Evolutionary conservation across 2,329 filamentous ascomycete genomes (phyloP).

Genomic region (Cryphonectria radicalis): DNA sequence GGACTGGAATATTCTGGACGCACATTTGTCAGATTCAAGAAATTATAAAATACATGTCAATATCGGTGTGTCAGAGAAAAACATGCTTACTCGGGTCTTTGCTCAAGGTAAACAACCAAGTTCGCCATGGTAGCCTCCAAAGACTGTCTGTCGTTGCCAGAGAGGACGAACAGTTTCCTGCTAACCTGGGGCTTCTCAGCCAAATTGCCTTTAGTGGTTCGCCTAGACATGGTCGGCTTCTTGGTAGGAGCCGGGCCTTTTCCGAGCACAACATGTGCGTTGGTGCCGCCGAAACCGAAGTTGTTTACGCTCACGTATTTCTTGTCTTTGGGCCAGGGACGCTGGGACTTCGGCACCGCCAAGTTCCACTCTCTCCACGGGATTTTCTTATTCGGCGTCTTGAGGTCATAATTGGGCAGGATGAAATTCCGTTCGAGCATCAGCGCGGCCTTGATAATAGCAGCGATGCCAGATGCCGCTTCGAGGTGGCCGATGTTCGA

Average conservation of each 20-base stretch:
- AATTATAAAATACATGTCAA: neutral
- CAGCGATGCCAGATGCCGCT: slow-evolving; percentile 53
- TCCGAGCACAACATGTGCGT: slow-evolving; percentile 49
- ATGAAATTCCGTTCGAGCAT: slow-evolving; percentile 57
- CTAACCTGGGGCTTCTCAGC: slow-evolving; percentile 33
- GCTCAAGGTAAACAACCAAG: slow-evolving; percentile 47
- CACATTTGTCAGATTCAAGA: neutral
- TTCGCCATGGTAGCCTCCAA: slow-evolving; percentile 45
- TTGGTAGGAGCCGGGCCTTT: slow-evolving; percentile 41
- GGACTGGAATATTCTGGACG: slow-evolving; percentile 43
- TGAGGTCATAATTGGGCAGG: slow-evolving; percentile 55
- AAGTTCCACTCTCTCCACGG: slow-evolving; percentile 55
- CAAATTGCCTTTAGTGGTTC: slow-evolving; percentile 36
- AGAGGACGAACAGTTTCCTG: slow-evolving; percentile 48
- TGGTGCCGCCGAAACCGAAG: slow-evolving; percentile 53
- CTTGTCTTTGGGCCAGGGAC: slow-evolving; percentile 53
- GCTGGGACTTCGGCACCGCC: slow-evolving; percentile 48
- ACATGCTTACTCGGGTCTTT: slow-evolving; percentile 40
- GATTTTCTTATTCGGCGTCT: slow-evolving; percentile 53
- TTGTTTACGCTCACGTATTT: slow-evolving; percentile 55
- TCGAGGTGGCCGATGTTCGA: slow-evolving; percentile 54
- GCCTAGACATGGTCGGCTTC: slow-evolving; percentile 35
- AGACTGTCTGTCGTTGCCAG: slow-evolving; percentile 46
- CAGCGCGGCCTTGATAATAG: slow-evolving; percentile 56
- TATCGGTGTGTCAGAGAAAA: neutral